Percentiles rank a stretch among this genome's conserved stretches.
These are phyloP conservation scores for Penicillium pulvis DNA, from an alignment of 495 filamentous ascomycete genomes.

Conservation along the genomic window DNA sequence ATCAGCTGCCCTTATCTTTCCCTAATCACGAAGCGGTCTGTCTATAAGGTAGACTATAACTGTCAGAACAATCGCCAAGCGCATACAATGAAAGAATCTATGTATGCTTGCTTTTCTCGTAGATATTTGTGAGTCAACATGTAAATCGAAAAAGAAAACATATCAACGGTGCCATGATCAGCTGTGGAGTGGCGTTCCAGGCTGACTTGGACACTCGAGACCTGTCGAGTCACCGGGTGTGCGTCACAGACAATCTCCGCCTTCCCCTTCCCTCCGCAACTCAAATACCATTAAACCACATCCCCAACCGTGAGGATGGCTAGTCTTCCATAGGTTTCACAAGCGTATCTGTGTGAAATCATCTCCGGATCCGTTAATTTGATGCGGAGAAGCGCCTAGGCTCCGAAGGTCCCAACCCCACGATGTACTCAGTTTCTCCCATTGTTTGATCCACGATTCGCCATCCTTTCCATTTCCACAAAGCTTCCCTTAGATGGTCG, in stretches of 20 bases:
- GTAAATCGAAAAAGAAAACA: neutral
- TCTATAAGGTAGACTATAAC: too few relatives aligned
- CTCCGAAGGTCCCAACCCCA: slow-evolving; percentile 36
- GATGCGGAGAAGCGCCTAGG: slow-evolving; percentile 50
- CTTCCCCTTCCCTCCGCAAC: slow-evolving; percentile 14
- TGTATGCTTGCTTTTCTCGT: slow-evolving; percentile 5
- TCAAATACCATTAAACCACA: slow-evolving; percentile 5
- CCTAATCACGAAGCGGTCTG: neutral
- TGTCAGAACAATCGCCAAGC: too few relatives aligned
- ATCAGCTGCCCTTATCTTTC: slow-evolving; percentile 6
- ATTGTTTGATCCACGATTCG: slow-evolving; percentile 14
- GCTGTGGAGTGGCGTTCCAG: slow-evolving; percentile 24
- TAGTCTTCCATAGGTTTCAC: slow-evolving; percentile 20
- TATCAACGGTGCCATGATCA: slow-evolving; percentile 12
- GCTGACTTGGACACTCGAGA: slow-evolving; percentile 23
- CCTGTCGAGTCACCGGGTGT: slow-evolving; percentile 36
- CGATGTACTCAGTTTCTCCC: slow-evolving; percentile 26
- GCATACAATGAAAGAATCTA: neutral
- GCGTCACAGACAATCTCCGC: slow-evolving; percentile 27
- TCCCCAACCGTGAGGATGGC: slow-evolving; percentile 6
- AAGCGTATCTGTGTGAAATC: slow-evolving; percentile 30
- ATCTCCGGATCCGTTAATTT: slow-evolving; percentile 16
- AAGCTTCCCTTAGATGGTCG: slow-evolving; percentile 2
- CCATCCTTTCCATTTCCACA: neutral
- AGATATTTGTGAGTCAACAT: neutral